Evolutionary conservation across 345 rosid species (phyloP).

Genomic region (Murraya paniculata): DNA sequence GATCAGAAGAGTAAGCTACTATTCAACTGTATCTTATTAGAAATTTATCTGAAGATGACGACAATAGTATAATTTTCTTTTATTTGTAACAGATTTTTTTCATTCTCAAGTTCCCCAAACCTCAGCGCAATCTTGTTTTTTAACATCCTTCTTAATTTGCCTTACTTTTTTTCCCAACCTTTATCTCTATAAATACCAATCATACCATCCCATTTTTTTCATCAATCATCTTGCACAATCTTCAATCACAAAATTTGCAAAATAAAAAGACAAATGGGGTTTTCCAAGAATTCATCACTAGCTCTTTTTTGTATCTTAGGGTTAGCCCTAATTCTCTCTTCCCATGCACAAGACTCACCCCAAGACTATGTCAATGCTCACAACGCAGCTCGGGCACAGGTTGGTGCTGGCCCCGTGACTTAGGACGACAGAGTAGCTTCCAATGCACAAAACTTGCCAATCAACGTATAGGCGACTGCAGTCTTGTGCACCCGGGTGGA

Average conservation of each 20-base stretch:
- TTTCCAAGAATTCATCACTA: background rate
- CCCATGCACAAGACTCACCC: constrained; percentile 34
- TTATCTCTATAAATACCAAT: constrained; percentile 1
- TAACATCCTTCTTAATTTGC: background rate
- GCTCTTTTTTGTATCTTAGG: background rate
- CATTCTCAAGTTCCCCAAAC: background rate
- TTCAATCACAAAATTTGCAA: background rate
- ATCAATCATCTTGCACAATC: background rate
- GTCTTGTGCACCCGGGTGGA: constrained; percentile 42
- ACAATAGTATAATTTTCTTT: background rate
- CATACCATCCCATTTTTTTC: background rate
- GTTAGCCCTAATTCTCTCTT: constrained; percentile 2
- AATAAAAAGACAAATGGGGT: background rate
- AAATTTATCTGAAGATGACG: background rate
- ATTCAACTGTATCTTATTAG: background rate
- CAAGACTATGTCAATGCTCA: constrained; percentile 47
- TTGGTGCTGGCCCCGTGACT: constrained; percentile 36
- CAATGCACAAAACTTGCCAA: constrained; percentile 41
- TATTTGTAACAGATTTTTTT: background rate
- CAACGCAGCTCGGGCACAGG: constrained; percentile 44
- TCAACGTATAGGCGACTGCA: constrained; percentile 32
- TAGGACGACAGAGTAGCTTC: constrained; percentile 51
- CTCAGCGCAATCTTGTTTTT: background rate
- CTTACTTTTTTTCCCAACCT: background rate
- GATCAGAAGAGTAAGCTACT: background rate